These are phyloP conservation scores for Monosporascus ibericus DNA, from an alignment of 2,329 filamentous ascomycete species.

Conservation along the genomic window DNA sequence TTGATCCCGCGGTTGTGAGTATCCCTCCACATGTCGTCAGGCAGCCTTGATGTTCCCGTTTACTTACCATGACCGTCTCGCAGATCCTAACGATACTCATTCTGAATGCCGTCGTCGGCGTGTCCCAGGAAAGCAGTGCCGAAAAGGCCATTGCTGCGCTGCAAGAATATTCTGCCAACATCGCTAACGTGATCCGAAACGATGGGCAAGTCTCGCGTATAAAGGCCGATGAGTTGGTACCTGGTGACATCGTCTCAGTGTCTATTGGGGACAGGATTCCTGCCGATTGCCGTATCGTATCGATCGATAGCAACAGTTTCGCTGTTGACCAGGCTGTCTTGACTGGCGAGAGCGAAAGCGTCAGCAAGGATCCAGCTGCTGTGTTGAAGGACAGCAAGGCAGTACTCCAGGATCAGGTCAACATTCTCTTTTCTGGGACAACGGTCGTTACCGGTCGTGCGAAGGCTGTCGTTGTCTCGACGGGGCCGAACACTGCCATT, in stretches of 20 bases:
- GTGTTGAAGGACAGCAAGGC: slow-evolving; percentile 71
- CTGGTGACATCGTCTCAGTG: slow-evolving; percentile 84
- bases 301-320: slow-evolving; percentile 96
- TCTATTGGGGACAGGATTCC: slow-evolving; percentile 89
- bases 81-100: slow-evolving; percentile 95
- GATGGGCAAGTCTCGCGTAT: slow-evolving; percentile 69
- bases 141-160: slow-evolving; percentile 97
- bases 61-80: slow-evolving; percentile 8
- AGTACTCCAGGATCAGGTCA: slow-evolving; percentile 94
- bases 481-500: slow-evolving; percentile 86
- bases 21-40: slow-evolving; percentile 5
- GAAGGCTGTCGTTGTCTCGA: slow-evolving; percentile 83
- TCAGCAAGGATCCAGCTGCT: slow-evolving; percentile 69
- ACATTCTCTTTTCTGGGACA: slow-evolving; percentile 97
- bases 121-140: slow-evolving; percentile 96
- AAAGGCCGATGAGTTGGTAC: slow-evolving; percentile 95
- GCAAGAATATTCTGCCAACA: slow-evolving; percentile 98
- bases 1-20: slow-evolving; percentile 89
- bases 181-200: slow-evolving; percentile 87
- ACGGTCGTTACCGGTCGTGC: slow-evolving; percentile 94
- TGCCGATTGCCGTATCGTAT: slow-evolving; percentile 84
- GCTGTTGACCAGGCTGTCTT: slow-evolving; percentile 93
- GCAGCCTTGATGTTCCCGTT: neutral
- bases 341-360: slow-evolving; percentile 96
- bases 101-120: slow-evolving; percentile 93